Base-by-base conservation (phyloP, 2,329 filamentous ascomycete genomes). In the Epichloe brachyelytri region DNA sequence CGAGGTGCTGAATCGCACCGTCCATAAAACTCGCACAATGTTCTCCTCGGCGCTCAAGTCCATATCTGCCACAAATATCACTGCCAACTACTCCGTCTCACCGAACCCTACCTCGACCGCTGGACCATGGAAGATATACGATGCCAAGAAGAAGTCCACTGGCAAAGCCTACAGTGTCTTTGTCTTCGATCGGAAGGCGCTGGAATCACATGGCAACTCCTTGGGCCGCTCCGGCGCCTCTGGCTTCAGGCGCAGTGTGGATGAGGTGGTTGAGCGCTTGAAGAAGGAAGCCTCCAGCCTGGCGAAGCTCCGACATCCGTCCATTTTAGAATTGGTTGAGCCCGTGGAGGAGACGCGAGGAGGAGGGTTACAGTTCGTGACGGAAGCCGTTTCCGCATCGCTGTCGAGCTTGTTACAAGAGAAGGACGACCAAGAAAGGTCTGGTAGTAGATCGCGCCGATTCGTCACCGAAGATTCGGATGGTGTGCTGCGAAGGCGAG, bases 71-170 rank as follows among this genome's bases (percentile, higher is more conserved):
- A 77, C 86, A 54, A 95, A 96, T 70, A 97, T 98, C 71, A 83
- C 83, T 53, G 83, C 85, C 64, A 94, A 95, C 71, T 98, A 98
- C 70, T 81, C 85, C 59, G 76, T 97, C 57, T 84, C 88, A 20
- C 76, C 83, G 26, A 81, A 80, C 53, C 79, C 86, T 11, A 84
- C 81, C n/a, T 86, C 88, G 48, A 81, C 81, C 49, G 87, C 90
- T 15, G 93, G 93, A 17, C 88, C 90, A 53, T 98, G 93, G 93
- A 95, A 89, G 72, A 93, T 98, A 62, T 91, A 91, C 76, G 90
- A 96, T 71, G 90, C 87, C 53, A 97, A 95, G 74, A 94, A 94
- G 72, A 97, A 96, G 71, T 88, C 86, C 33, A 95, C 89, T 0
- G 88, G 87, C 58, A 95, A 93, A 66, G 68, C 83, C 7, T 93